phyloP scores from a whole-genome alignment of 1,284 basidiomycete species.

The Austroboletus novae-zelandiae region DNA sequence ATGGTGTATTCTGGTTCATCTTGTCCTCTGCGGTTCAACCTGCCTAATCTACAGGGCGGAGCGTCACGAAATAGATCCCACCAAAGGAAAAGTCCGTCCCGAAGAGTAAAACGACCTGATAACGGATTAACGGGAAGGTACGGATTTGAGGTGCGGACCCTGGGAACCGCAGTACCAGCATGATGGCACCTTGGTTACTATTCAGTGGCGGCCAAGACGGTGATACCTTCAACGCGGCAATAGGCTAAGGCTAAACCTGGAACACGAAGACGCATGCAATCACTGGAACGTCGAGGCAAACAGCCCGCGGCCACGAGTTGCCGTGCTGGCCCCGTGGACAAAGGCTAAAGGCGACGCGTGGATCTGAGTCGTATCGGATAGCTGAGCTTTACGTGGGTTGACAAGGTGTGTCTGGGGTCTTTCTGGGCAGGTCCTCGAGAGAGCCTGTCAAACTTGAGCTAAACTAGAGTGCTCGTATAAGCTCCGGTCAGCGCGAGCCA shows the following conservation, averaged over 20 bases:
- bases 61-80: background rate
- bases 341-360: constrained; percentile 6
- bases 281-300: background rate
- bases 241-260: constrained; percentile 1
- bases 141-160: no score
- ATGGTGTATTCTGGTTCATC: constrained; percentile 16
- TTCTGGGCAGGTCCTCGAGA: constrained; percentile 20
- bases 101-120: no score
- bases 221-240: background rate
- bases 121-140: no score
- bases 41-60: constrained; percentile 15
- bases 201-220: constrained; percentile 1
- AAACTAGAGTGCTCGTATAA: constrained; percentile 29
- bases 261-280: background rate
- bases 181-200: no score
- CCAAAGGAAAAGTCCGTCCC: background rate
- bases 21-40: background rate
- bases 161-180: no score
- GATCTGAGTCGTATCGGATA: background rate
- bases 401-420: constrained; percentile 33
- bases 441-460: constrained; percentile 25
- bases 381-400: constrained; percentile 20
- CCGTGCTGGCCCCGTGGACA: constrained; percentile 2
- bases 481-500: constrained; percentile 33
- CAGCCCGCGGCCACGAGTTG: constrained; percentile 3